Evolutionary conservation across 1,284 basidiomycete genomes (phyloP).

Genomic region (Cutaneotrichosporon sp.): DNA sequence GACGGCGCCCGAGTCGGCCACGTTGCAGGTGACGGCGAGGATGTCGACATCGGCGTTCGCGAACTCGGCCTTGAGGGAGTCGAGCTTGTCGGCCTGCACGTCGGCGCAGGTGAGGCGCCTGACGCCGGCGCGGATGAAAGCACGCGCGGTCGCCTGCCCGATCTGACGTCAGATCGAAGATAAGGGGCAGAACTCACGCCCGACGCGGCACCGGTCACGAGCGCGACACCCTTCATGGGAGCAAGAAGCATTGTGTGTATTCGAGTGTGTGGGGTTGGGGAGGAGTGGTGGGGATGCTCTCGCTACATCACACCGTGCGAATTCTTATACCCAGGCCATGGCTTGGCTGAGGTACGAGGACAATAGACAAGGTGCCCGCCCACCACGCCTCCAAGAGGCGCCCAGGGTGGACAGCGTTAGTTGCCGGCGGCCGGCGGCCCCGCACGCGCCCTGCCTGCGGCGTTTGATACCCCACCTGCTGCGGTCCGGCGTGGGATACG

Average conservation of each 20-base stretch:
- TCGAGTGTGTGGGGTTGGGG: not conserved
- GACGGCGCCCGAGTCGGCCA: constrained; percentile 20
- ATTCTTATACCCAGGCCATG: not conserved
- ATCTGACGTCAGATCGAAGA: constrained; percentile 16
- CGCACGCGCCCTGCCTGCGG: not conserved
- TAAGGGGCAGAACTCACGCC: constrained; percentile 20
- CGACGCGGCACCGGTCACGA: constrained; percentile 29
- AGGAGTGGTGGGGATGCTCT: constrained; percentile 26
- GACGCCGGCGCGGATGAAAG: constrained; percentile 17
- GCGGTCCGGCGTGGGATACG: too few species aligned
- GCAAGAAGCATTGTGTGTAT: constrained; percentile 1
- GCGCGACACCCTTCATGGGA: constrained; percentile 27
- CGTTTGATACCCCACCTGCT: too few species aligned
- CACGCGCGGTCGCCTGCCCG: constrained; percentile 15
- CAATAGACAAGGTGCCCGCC: not conserved
- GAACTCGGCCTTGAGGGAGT: constrained; percentile 10
- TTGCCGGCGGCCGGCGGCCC: not conserved
- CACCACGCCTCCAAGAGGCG: not conserved
- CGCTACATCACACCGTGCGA: too few species aligned
- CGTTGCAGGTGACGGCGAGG: constrained; percentile 17
- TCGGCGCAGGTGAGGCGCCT: constrained; percentile 16
- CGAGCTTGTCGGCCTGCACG: constrained; percentile 15
- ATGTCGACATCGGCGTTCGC: constrained; percentile 8
- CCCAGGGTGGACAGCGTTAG: not conserved
- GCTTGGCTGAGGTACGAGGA: not conserved